A percentile compares a stretch with the other conserved stretches of the same genome.
Conservation (phyloP, 805 yeast genomes). For the Grigorovia humatica region DNA sequence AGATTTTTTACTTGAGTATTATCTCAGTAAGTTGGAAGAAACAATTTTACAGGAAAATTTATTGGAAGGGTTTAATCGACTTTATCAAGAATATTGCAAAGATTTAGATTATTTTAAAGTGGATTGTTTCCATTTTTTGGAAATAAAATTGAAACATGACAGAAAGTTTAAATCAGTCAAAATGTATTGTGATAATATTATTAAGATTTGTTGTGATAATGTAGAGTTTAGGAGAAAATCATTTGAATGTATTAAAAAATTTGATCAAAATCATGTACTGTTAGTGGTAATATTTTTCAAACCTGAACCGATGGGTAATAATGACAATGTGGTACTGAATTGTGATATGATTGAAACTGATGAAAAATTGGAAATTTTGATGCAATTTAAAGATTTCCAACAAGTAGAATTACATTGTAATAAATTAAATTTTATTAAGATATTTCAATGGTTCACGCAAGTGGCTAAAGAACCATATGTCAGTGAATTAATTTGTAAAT, state of each 20-base stretch:
- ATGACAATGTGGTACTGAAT: slow-evolving; percentile 4
- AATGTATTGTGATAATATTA: slow-evolving; percentile 5
- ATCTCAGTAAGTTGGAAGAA: slow-evolving; percentile 16
- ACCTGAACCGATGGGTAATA: neutral
- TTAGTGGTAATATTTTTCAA: slow-evolving; percentile 3
- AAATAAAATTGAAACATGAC: slow-evolving; percentile 11
- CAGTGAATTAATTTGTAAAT: slow-evolving; percentile 6
- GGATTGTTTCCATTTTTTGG: slow-evolving; percentile 11
- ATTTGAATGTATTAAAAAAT: slow-evolving; percentile 5
- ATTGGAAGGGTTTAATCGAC: slow-evolving; percentile 11
- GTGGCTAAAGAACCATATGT: slow-evolving; percentile 6
- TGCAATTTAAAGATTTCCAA: slow-evolving; percentile 19
- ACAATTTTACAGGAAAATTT: slow-evolving; percentile 9
- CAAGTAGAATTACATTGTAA: slow-evolving; percentile 13
- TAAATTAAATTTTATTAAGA: slow-evolving; percentile 8
- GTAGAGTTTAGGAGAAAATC: neutral
- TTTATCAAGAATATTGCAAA: slow-evolving; percentile 13
- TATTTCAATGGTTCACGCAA: slow-evolving; percentile 13
- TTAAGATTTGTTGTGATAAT: neutral
- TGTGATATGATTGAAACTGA: neutral
- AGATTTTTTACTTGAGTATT: slow-evolving; percentile 19
- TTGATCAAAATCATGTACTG: slow-evolving; percentile 7
- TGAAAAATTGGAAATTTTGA: slow-evolving; percentile 7
- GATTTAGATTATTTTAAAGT: slow-evolving; percentile 20
- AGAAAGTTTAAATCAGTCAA: slow-evolving; percentile 6